Conservation (phyloP, 2,329 filamentous ascomycete genomes). For the Diaporthe batatas region DNA sequence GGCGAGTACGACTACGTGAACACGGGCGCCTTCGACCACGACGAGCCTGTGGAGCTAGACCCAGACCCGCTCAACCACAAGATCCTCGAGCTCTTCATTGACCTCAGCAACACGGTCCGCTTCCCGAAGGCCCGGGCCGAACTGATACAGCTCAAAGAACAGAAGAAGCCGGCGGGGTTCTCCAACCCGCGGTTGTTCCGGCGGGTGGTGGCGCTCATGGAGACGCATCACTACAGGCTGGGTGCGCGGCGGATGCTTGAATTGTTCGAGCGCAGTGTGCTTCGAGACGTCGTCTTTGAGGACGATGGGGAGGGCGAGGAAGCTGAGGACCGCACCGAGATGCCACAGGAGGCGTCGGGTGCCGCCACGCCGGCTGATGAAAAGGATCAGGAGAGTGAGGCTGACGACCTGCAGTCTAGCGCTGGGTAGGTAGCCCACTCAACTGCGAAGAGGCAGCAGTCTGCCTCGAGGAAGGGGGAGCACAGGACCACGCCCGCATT, state of each 20-base stretch:
- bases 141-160: conserved; percentile 82
- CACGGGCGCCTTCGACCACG: conserved; percentile 38
- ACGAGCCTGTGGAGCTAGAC: conserved; percentile 54
- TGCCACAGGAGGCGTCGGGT: conserved; percentile 7
- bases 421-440: conserved; percentile 67
- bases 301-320: conserved; percentile 66
- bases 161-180: conserved; percentile 81
- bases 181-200: conserved; percentile 83
- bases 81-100: conserved; percentile 86
- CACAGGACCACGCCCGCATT: conserved; percentile 32
- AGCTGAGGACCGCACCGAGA: conserved; percentile 43
- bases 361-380: conserved; percentile 39
- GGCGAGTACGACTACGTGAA: conserved; percentile 35
- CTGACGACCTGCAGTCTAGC: conserved; percentile 70
- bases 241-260: conserved; percentile 91
- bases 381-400: conserved; percentile 41
- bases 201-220: conserved; percentile 85
- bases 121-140: conserved; percentile 89
- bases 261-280: conserved; percentile 90
- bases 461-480: conserved; percentile 53
- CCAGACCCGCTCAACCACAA: conserved; percentile 72
- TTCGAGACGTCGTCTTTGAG: conserved; percentile 86
- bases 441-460: conserved; percentile 67
- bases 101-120: conserved; percentile 92
- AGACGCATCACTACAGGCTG: conserved; percentile 90